Percentiles rank a stretch among this genome's conserved stretches.
Conservation (phyloP, 176 grass and related monocot genomes). For the Thalia dealbata region DNA sequence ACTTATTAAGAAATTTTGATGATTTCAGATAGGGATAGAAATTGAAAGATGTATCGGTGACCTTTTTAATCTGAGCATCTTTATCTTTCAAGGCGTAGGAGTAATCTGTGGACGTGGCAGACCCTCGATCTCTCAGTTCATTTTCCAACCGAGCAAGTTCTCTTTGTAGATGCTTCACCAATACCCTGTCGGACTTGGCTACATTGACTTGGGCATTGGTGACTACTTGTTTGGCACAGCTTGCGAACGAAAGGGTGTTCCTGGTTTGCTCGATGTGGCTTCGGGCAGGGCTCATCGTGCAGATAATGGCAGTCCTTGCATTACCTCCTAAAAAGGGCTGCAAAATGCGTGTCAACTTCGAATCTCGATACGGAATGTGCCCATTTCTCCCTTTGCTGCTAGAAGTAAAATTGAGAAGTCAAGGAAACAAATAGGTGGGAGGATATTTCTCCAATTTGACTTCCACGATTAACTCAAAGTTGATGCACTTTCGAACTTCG, state of each 20-base stretch:
- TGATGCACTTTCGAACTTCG: no score
- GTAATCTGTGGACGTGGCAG: slow-evolving; percentile 34
- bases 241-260: slow-evolving; percentile 84
- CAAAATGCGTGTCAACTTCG: slow-evolving; percentile 91
- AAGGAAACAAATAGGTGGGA: no score
- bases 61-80: slow-evolving; percentile 79
- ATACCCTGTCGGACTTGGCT: slow-evolving; percentile 72
- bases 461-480: no score
- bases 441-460: no score
- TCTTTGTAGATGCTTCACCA: slow-evolving; percentile 78
- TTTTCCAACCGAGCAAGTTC: slow-evolving; percentile 62
- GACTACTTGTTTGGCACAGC: slow-evolving; percentile 69
- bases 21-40: neutral
- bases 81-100: slow-evolving; percentile 56
- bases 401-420: neutral
- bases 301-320: slow-evolving; percentile 83
- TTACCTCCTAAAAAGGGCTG: slow-evolving; percentile 85
- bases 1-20: neutral
- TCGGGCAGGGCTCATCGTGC: slow-evolving; percentile 85
- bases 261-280: slow-evolving; percentile 75
- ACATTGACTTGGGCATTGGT: slow-evolving; percentile 77
- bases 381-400: slow-evolving; percentile 78
- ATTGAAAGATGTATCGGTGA: neutral
- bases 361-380: slow-evolving; percentile 90
- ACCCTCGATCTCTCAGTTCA: slow-evolving; percentile 58